phyloP scores from a whole-genome alignment of 225 moss, liverwort and hornwort genomes.

The Polytrichum formosum region DNA sequence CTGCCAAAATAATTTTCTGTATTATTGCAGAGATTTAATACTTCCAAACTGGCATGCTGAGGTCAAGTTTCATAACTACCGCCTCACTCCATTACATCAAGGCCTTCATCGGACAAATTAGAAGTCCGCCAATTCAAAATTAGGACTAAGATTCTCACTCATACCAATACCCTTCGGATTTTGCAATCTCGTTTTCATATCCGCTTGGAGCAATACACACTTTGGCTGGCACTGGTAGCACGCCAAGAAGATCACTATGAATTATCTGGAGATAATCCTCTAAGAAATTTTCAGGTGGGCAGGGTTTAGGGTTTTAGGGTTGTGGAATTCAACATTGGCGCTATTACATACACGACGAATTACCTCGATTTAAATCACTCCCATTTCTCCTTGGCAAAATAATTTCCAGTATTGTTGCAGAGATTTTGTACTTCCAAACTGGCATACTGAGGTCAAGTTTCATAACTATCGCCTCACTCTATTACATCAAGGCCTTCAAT shows the following conservation, averaged over 20 bases:
- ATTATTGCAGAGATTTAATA: background rate
- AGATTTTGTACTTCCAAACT: background rate
- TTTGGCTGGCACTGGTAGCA: too few species aligned
- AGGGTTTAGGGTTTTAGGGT: too few species aligned
- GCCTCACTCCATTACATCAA: background rate
- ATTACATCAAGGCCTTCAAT: too few species aligned
- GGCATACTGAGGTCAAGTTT: background rate
- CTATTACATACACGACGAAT: background rate
- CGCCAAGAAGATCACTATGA: too few species aligned
- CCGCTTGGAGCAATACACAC: too few species aligned
- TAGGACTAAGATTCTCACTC: background rate
- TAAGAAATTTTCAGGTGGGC: too few species aligned
- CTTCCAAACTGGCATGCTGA: background rate
- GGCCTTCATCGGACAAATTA: too few species aligned
- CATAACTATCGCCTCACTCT: background rate
- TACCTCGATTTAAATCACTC: conserved; percentile 4
- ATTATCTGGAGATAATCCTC: too few species aligned
- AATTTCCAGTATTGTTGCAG: background rate
- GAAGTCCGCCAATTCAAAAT: background rate
- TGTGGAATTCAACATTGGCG: too few species aligned
- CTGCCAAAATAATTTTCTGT: background rate
- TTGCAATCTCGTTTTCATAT: too few species aligned
- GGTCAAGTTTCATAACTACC: background rate
- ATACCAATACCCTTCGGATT: background rate
- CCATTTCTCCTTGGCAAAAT: background rate